Evolutionary conservation across 352 stramenopile species (phyloP).

Genomic region (Phytophthora parvispora): DNA sequence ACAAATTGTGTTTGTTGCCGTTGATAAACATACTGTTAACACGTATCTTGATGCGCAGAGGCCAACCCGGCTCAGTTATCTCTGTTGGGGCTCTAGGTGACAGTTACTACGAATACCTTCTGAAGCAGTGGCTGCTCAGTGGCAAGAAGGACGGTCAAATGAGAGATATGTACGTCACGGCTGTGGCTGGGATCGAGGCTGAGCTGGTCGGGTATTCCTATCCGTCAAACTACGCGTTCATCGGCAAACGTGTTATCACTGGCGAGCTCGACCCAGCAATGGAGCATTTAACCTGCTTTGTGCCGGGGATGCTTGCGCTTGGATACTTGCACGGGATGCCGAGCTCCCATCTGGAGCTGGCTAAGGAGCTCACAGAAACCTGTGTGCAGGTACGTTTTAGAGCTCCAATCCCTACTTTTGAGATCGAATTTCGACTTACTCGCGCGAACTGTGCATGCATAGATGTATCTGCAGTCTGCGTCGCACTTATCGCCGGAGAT

Average conservation of each 20-base stretch:
- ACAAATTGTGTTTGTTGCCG: background rate
- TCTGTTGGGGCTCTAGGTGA: constrained; percentile 71
- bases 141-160: constrained; percentile 59
- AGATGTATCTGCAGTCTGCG: constrained; percentile 74
- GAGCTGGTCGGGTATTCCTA: constrained; percentile 50
- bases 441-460: background rate
- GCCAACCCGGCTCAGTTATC: constrained; percentile 26
- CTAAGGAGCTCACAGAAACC: constrained; percentile 73
- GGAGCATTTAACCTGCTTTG: constrained; percentile 92
- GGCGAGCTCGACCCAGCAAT: constrained; percentile 50
- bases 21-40: too few species aligned
- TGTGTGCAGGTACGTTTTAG: constrained; percentile 67
- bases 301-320: constrained; percentile 86
- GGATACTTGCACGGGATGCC: constrained; percentile 67
- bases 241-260: constrained; percentile 47
- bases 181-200: constrained; percentile 58
- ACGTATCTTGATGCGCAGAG: too few species aligned
- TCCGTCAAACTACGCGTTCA: constrained; percentile 50
- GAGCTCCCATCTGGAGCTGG: constrained; percentile 65
- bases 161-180: constrained; percentile 60
- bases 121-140: constrained; percentile 79
- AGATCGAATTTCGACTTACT: background rate
- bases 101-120: constrained; percentile 83
- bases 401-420: background rate
- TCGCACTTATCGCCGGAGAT: constrained; percentile 83